Evolutionary conservation across 2,329 filamentous ascomycete genomes (phyloP).

Genomic region (Hymenoscyphus scutula): DNA sequence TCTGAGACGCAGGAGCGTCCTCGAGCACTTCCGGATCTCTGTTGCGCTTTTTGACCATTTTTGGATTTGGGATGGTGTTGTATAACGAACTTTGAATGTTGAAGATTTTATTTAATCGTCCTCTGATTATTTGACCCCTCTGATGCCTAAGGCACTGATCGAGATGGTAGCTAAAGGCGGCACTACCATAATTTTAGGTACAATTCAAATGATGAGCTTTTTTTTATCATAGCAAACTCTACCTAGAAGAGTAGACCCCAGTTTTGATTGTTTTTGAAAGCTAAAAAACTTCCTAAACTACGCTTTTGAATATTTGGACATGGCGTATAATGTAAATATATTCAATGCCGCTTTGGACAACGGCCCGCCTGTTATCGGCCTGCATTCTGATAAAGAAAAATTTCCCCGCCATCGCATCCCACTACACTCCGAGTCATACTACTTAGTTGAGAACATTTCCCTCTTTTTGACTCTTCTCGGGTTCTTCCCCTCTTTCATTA

Average conservation of each 20-base stretch:
- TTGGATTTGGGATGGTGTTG: constrained; percentile 13
- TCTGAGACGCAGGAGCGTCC: constrained; percentile 30
- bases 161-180: background rate
- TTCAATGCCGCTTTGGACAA: too few relatives aligned
- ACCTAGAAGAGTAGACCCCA: too few relatives aligned
- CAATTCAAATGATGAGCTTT: too few relatives aligned
- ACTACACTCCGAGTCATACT: background rate
- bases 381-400: constrained; percentile 2
- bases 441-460: background rate
- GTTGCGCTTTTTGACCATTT: constrained; percentile 38
- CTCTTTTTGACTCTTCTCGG: too few relatives aligned
- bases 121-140: background rate
- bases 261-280: too few relatives aligned
- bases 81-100: background rate
- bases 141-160: background rate
- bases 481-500: background rate
- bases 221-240: too few relatives aligned
- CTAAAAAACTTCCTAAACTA: too few relatives aligned
- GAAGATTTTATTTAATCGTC: constrained; percentile 1
- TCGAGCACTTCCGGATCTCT: constrained; percentile 35
- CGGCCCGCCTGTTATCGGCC: background rate
- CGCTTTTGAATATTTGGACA: too few relatives aligned
- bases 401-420: constrained; percentile 5
- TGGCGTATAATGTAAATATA: too few relatives aligned
- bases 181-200: background rate